These are phyloP conservation scores for Sporobolomyces roseus DNA, from an alignment of 768 basidiomycete species.

Conservation along the genomic window DNA sequence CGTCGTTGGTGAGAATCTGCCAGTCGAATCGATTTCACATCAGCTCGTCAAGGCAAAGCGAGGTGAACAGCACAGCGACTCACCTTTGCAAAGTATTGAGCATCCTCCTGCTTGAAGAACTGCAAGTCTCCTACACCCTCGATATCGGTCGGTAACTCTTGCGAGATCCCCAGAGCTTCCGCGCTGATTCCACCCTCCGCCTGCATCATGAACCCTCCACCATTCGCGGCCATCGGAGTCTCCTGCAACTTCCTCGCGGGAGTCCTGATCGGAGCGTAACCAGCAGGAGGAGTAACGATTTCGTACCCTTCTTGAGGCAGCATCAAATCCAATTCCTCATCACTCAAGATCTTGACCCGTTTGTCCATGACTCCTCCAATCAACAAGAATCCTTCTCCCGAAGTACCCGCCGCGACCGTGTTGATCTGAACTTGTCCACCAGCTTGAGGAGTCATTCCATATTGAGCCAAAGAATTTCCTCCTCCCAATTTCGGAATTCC, in stretches of 20 bases:
- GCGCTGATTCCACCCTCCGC: slow-evolving; percentile 82
- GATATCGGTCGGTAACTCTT: slow-evolving; percentile 93
- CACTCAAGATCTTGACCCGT: slow-evolving; percentile 89
- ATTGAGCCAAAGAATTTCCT: slow-evolving; percentile 20
- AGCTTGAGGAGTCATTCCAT: slow-evolving; percentile 49
- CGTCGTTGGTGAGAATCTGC: slow-evolving; percentile 50
- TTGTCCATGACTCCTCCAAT: slow-evolving; percentile 72
- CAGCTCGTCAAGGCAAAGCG: too few relatives aligned
- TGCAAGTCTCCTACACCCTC: slow-evolving; percentile 94
- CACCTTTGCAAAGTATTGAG: slow-evolving; percentile 95
- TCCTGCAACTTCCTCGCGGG: slow-evolving; percentile 57
- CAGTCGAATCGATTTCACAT: neutral
- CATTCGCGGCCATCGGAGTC: slow-evolving; percentile 56
- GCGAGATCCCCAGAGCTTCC: slow-evolving; percentile 78
- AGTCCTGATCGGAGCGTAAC: slow-evolving; percentile 74
- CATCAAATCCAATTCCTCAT: slow-evolving; percentile 89
- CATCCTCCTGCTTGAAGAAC: slow-evolving; percentile 98
- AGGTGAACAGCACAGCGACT: too few relatives aligned
- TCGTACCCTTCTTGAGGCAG: slow-evolving; percentile 81
- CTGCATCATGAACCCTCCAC: slow-evolving; percentile 90
- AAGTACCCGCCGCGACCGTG: slow-evolving; percentile 34
- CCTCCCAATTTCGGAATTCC: slow-evolving; percentile 51
- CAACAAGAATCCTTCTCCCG: slow-evolving; percentile 43
- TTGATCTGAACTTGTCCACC: slow-evolving; percentile 27
- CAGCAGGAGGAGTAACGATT: slow-evolving; percentile 88